These are phyloP conservation scores for Elongisporangium anandrum DNA, from an alignment of 352 stramenopile genomes.

Conservation along the genomic window DNA sequence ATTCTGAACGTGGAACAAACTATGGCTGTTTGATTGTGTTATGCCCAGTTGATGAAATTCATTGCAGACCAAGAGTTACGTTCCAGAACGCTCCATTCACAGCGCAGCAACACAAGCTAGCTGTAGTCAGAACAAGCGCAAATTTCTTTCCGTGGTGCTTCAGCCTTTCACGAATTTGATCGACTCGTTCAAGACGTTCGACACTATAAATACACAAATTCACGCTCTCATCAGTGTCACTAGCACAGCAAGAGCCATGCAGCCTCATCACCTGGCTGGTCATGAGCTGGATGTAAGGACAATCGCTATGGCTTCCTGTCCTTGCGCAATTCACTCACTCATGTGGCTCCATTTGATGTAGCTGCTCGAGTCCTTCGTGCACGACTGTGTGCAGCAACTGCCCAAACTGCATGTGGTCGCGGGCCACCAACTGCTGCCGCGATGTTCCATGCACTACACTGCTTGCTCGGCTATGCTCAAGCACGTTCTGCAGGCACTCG, in stretches of 20 bases:
- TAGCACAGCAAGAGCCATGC: conserved; percentile 12
- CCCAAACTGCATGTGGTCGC: conserved; percentile 23
- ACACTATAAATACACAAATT: not conserved
- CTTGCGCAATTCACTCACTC: not conserved
- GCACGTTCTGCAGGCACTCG: conserved; percentile 33
- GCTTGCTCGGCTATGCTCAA: conserved; percentile 52
- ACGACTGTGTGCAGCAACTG: conserved; percentile 44
- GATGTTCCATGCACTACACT: conserved; percentile 42
- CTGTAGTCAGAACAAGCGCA: too few relatives aligned
- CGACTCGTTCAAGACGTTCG: too few relatives aligned
- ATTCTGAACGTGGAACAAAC: too few relatives aligned
- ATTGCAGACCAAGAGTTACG: too few relatives aligned
- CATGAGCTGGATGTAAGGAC: conserved; percentile 37
- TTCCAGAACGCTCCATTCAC: too few relatives aligned
- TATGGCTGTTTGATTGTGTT: too few relatives aligned
- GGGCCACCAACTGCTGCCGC: conserved; percentile 26
- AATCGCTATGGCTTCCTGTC: not conserved
- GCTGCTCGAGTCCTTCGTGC: conserved; percentile 55
- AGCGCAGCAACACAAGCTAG: too few relatives aligned
- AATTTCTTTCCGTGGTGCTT: too few relatives aligned
- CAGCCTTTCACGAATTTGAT: too few relatives aligned
- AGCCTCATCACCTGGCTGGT: conserved; percentile 34
- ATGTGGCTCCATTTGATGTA: conserved; percentile 3
- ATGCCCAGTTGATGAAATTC: too few relatives aligned
- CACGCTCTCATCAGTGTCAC: too few relatives aligned